Evolutionary conservation across 805 yeast species (phyloP), one percentile per base, ranked within the genome.

Genomic region (Yarrowia osloensis): DNA sequence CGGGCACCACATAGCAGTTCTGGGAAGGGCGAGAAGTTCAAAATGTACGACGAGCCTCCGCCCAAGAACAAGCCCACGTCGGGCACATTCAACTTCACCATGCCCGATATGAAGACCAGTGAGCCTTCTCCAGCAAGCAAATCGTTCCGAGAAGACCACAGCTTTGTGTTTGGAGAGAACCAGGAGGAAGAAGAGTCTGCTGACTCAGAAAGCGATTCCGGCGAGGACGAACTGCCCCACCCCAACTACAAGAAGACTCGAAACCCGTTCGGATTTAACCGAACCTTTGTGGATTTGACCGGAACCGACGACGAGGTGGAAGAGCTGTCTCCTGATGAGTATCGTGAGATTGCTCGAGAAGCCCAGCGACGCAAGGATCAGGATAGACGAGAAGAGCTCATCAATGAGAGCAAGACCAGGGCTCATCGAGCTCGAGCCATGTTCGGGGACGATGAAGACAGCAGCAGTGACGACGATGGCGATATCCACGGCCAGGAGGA

Each of bases 1-100:
- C 22, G 63, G 7, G n/a, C 19, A 6, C 63, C 63, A 12, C 63
- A 57, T 37, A 57, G 63, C 37, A 40, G 49, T 15, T 19, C 49
- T 28, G 63, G 63, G 8, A 40, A 28, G 26, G 63, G 63, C 11
- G 63, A 57, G 21, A 57, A 57, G 63, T 57, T 33, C 21, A 57
- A 21, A 15, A 40, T 57, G 63, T 57, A 57, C 37, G 63, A 57
- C 7, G 63, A 57, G 28, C 63, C 63, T 12, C 49, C 63, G 39
- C 37, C 63, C 21, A 39, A 37, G 21, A 15, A 57, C 49, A 57
- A 40, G 17, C 63, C 63, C 4, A 40, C 63, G 1, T 7, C 37
- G 12, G 63, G 63, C 21, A 6, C 49, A 7, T 57, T 57, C 37
- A 57, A 57, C 49, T 57, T 57, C 39, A 57, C 49, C 24, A 63